Percentiles rank a stretch among this genome's conserved stretches.
Evolutionary conservation across 129 eudicot genomes (phyloP).

Genomic region (Artemisia annua): DNA sequence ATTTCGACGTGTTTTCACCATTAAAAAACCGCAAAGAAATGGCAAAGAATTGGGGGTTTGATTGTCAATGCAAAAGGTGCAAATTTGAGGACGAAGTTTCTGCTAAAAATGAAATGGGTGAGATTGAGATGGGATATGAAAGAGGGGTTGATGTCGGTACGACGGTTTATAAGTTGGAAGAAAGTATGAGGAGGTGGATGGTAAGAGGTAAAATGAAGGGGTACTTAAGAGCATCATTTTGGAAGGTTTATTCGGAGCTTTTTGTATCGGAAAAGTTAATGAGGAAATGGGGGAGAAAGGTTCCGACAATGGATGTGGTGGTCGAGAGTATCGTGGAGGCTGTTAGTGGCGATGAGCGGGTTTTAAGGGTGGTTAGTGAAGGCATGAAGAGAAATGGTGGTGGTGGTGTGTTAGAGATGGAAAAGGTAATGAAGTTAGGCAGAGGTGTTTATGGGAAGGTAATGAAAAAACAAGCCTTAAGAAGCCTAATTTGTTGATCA

Average conservation of each 20-base stretch:
- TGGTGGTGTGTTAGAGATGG: conserved; percentile 74
- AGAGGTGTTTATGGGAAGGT: conserved; percentile 88
- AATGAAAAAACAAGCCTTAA: conserved; percentile 85
- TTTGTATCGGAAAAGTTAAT: conserved; percentile 69
- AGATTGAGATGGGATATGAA: conserved; percentile 63
- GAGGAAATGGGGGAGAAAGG: conserved; percentile 77
- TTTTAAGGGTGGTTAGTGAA: conserved; percentile 58
- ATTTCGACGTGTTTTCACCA: conserved; percentile 64
- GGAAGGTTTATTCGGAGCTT: conserved; percentile 69
- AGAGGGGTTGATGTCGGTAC: conserved; percentile 68
- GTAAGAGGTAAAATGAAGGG: conserved; percentile 88
- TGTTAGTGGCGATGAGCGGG: conserved; percentile 81
- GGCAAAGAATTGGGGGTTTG: conserved; percentile 79
- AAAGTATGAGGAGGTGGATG: conserved; percentile 70
- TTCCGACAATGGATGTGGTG: conserved; percentile 60
- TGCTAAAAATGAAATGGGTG: conserved; percentile 60
- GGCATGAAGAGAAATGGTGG: conserved; percentile 61
- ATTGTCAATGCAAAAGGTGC: conserved; percentile 78
- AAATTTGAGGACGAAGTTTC: conserved; percentile 52
- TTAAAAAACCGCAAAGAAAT: conserved; percentile 55
- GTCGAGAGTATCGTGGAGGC: conserved; percentile 82
- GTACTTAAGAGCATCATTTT: conserved; percentile 80
- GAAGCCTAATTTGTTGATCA: conserved; percentile 55
- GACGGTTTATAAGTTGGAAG: conserved; percentile 66
- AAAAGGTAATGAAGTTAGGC: conserved; percentile 76